Evolutionary conservation across 306 rosid genomes (phyloP).

Genomic region (Acmispon strigosus): DNA sequence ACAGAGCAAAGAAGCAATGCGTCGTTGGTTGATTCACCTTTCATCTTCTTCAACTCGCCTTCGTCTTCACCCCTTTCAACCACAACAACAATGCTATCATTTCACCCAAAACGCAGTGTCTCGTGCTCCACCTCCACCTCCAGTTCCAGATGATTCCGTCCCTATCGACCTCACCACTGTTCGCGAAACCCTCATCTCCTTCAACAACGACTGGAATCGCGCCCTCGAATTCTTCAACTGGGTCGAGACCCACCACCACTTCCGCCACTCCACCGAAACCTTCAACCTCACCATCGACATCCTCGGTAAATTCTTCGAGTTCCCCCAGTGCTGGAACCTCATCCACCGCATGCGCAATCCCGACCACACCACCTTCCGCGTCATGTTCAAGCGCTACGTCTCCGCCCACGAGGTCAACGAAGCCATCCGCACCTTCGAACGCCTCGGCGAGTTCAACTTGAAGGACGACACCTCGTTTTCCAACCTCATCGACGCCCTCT

Average conservation of each 20-base stretch:
- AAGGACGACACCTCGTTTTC: constrained; percentile 59
- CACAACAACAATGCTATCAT: background rate
- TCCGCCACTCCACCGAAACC: constrained; percentile 62
- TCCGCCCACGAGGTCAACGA: constrained; percentile 62
- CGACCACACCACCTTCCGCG: constrained; percentile 62
- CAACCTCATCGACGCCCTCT: constrained; percentile 67
- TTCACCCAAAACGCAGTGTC: background rate
- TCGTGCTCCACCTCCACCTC: background rate
- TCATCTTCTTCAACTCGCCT: background rate
- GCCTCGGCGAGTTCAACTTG: constrained; percentile 48
- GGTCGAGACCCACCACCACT: constrained; percentile 34
- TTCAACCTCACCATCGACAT: constrained; percentile 64
- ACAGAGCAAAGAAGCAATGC: background rate
- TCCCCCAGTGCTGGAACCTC: constrained; percentile 55
- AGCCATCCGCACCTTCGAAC: constrained; percentile 50
- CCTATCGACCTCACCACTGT: constrained; percentile 36
- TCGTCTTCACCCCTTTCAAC: background rate
- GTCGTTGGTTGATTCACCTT: background rate
- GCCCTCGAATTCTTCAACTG: constrained; percentile 85
- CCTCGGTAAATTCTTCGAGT: constrained; percentile 77
- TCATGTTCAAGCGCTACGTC: constrained; percentile 71
- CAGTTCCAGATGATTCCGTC: background rate
- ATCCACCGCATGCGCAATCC: constrained; percentile 60
- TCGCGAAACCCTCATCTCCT: constrained; percentile 46
- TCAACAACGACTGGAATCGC: constrained; percentile 74